Percentiles rank a stretch among this genome's conserved stretches.
Conservation (phyloP, 371 early-diverging fungal species). For the Mortierella sp. region DNA sequence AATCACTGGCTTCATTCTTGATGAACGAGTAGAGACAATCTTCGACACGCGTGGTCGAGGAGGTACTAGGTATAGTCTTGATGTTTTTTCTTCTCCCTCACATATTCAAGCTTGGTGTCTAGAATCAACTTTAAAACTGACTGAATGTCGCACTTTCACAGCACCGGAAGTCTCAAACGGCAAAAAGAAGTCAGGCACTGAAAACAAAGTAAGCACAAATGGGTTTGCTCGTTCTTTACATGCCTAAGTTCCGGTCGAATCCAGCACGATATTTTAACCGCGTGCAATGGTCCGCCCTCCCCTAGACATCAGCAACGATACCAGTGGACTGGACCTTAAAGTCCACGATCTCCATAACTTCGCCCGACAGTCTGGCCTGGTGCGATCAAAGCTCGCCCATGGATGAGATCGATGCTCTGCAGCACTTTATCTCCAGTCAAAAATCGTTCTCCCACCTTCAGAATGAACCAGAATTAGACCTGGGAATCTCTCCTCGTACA, state of each 20-base stretch:
- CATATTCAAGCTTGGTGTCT: background rate
- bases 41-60: background rate
- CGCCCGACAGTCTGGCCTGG: slow-evolving; percentile 36
- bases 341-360: slow-evolving; percentile 26
- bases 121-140: background rate
- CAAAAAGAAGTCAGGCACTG: slow-evolving; percentile 14
- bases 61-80: slow-evolving; percentile 7
- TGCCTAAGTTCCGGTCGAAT: background rate
- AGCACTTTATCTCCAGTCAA: slow-evolving; percentile 28
- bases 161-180: slow-evolving; percentile 14
- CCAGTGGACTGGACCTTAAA: slow-evolving; percentile 55
- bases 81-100: background rate
- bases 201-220: slow-evolving; percentile 12
- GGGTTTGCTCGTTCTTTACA: background rate
- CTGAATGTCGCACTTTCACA: background rate
- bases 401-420: slow-evolving; percentile 35
- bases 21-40: background rate
- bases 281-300: background rate
- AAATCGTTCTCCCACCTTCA: background rate
- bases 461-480: background rate
- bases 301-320: slow-evolving; percentile 13
- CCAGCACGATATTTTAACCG: background rate
- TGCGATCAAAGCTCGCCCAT: slow-evolving; percentile 33
- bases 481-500: slow-evolving; percentile 8
- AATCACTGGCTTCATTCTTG: background rate